Evolutionary conservation across 1,284 basidiomycete genomes (phyloP).

Genomic region (Ustilago hordei): DNA sequence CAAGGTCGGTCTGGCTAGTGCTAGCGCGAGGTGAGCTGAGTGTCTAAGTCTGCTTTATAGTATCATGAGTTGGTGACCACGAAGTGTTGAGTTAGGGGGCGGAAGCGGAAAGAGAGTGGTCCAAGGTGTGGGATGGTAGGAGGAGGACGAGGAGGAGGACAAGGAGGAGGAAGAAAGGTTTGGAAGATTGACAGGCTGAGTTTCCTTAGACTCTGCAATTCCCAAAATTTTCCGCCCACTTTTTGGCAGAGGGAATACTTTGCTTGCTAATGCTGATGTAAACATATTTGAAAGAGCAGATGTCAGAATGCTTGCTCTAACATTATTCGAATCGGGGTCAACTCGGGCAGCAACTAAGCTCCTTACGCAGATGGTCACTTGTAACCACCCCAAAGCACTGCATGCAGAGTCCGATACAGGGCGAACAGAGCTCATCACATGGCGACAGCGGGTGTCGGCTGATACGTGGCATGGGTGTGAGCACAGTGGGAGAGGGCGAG

Average conservation of each 20-base stretch:
- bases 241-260: slow-evolving; percentile 16
- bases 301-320: too few relatives aligned
- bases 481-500: background rate
- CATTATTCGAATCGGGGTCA: too few relatives aligned
- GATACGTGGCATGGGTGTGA: background rate
- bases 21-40: background rate
- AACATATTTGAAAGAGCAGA: background rate
- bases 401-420: slow-evolving; percentile 1
- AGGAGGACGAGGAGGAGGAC: background rate
- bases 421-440: background rate
- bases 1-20: background rate
- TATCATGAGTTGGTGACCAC: background rate
- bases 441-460: slow-evolving; percentile 1
- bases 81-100: background rate
- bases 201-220: slow-evolving; percentile 12
- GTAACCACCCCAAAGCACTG: background rate
- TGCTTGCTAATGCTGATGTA: slow-evolving; percentile 26
- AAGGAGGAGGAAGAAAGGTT: slow-evolving; percentile 1
- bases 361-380: too few relatives aligned
- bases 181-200: slow-evolving; percentile 27
- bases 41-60: background rate
- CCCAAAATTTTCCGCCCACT: slow-evolving; percentile 43
- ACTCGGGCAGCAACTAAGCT: too few relatives aligned
- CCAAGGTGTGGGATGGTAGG: background rate
- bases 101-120: background rate